Base-by-base conservation (phyloP, 352 stramenopile species). In the Halophytophthora polymorphica region DNA sequence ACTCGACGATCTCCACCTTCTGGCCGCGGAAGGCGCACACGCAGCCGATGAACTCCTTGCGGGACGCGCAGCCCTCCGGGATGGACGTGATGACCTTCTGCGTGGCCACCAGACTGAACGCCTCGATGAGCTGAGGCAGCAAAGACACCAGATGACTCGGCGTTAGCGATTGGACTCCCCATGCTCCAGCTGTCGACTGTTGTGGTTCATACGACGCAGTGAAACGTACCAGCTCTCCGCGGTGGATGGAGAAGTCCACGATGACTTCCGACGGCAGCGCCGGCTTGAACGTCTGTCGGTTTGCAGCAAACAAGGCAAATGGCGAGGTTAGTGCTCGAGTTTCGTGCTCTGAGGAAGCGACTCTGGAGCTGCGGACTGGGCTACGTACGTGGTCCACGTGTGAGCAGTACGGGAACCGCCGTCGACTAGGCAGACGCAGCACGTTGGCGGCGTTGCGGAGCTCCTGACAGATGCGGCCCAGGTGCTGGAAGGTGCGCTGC, bases 241-340 rank as follows among this genome's bases (percentile, higher is more conserved):
- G 77, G 44, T 92, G 76, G 34, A 94, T 78, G 8, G 84, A 94
- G 47, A 93, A 90, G 33, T 94, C 84, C 19, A 94, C 73, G 14
- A 92, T 72, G 19, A 93, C 63, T 56, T 92, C 82, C 1, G 69
- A 69, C 8, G 82, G 82, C 18, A 94, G 63, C 33, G 66, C 42
- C 5, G 84, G 72, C 52, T 91, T 86, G 56, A 93, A 94, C 14
- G 65, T 75, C 77, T 88, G 35, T 2, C 56, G 1, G 23, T 65
- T 54, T 62, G 15, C n/a, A 43, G 14, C 29, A 3, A 48, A 50
- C n/a, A 47, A 37, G 12, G 15, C 22, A 1, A 8, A 40, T 33
- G 21, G n/a, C 51, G 21, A 25, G n/a, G 7, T 37, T 41, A n/a
- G 21, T 57, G 22, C 43, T 38, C 13, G 28, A 6, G n/a, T 34